A percentile compares a stretch with the other conserved stretches of the same genome.
These are phyloP conservation scores for Mucor velutinosus DNA, from an alignment of 371 early-diverging fungal genomes.

Conservation along the genomic window DNA sequence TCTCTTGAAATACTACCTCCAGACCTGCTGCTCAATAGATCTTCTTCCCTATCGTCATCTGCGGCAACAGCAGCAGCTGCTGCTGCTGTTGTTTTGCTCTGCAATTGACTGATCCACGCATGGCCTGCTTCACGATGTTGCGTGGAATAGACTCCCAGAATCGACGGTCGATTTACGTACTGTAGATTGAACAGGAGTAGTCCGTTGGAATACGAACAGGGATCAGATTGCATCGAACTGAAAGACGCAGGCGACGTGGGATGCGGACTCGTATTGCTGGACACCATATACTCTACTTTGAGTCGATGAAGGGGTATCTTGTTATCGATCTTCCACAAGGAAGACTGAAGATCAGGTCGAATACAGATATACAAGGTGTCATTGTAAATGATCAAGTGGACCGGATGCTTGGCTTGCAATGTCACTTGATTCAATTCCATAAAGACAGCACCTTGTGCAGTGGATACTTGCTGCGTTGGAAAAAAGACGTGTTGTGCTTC, in stretches of 20 bases:
- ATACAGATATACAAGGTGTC: constrained; percentile 7
- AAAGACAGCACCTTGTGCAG: constrained; percentile 28
- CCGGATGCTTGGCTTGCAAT: constrained; percentile 19
- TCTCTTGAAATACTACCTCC: constrained; percentile 3
- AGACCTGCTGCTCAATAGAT: constrained; percentile 6
- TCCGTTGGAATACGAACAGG: constrained; percentile 5
- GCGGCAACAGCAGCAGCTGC: neutral
- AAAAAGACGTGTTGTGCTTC: constrained; percentile 27
- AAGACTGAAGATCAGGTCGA: neutral
- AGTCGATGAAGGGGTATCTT: constrained; percentile 3
- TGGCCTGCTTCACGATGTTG: constrained; percentile 16
- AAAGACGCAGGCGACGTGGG: neutral
- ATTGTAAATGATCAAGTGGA: constrained; percentile 13
- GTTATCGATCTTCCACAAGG: constrained; percentile 18
- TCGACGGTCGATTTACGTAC: constrained; percentile 1
- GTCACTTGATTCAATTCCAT: constrained; percentile 23
- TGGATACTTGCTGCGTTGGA: neutral
- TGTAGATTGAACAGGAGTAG: constrained; percentile 18
- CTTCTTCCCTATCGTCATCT: neutral
- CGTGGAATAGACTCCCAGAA: constrained; percentile 21
- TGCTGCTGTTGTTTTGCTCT: neutral
- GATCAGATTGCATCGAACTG: constrained; percentile 3
- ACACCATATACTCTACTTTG: neutral
- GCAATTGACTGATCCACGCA: constrained; percentile 13
- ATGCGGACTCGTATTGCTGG: neutral